These are phyloP conservation scores for Alternaria postmessia DNA, from an alignment of 2,329 filamentous ascomycete species.

Conservation along the genomic window DNA sequence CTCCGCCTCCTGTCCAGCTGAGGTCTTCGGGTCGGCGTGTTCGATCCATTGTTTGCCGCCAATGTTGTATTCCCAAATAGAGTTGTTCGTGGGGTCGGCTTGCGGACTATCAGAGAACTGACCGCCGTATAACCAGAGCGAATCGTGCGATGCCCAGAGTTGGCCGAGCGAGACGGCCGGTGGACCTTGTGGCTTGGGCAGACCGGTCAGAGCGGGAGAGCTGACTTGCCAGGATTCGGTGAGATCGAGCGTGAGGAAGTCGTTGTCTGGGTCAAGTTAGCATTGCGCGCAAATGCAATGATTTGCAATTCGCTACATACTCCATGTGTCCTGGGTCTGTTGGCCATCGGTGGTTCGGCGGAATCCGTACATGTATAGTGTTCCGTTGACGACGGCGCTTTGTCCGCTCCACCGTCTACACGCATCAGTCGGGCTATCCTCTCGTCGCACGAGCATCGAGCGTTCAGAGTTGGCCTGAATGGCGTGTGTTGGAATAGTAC, in stretches of 20 bases:
- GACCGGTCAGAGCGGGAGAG: conserved; percentile 68
- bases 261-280: conserved; percentile 56
- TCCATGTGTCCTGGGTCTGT: conserved; percentile 74
- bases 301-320: conserved; percentile 53
- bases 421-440: conserved; percentile 43
- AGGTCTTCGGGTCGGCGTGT: conserved; percentile 67
- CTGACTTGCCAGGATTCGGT: conserved; percentile 75
- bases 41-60: conserved; percentile 68
- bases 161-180: conserved; percentile 77
- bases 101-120: conserved; percentile 72
- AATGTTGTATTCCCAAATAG: conserved; percentile 76
- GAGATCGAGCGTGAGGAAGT: conserved; percentile 76
- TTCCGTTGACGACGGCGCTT: conserved; percentile 75
- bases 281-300: not conserved
- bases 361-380: conserved; percentile 78
- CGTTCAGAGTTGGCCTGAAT: conserved; percentile 26
- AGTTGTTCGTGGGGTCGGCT: conserved; percentile 64
- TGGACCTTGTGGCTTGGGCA: conserved; percentile 72
- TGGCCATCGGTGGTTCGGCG: conserved; percentile 65
- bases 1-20: conserved; percentile 69
- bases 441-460: conserved; percentile 34
- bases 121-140: conserved; percentile 77
- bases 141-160: conserved; percentile 76
- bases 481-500: conserved; percentile 32
- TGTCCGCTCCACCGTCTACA: conserved; percentile 51